Conservation (phyloP, 139 green algal genomes). For the Chlorella sp. region DNA sequence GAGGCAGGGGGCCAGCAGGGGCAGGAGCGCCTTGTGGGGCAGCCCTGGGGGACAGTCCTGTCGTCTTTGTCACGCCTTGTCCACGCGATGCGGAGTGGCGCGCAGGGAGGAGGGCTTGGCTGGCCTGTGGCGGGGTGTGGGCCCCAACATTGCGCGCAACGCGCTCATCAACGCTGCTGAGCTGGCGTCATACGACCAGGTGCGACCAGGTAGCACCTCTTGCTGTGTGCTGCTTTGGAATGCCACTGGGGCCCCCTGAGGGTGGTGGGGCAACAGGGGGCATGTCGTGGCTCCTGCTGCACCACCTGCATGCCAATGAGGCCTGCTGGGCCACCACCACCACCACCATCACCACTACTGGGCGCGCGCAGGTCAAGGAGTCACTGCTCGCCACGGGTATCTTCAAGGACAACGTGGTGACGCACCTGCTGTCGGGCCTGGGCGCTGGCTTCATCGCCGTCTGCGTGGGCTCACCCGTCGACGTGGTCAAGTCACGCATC, state of each 20-base stretch:
- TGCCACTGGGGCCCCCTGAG: no score
- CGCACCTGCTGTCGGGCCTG: slow-evolving; percentile 60
- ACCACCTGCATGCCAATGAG: no score
- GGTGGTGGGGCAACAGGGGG: no score
- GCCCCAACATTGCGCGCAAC: slow-evolving; percentile 94
- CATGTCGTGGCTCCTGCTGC: no score
- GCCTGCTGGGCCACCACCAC: no score
- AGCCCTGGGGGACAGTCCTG: neutral
- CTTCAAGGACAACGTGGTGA: slow-evolving; percentile 69
- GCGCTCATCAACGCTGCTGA: slow-evolving; percentile 97
- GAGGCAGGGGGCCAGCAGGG: no score
- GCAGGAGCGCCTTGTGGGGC: no score
- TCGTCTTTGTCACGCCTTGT: neutral
- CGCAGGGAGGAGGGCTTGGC: slow-evolving; percentile 79
- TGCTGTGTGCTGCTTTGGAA: no score
- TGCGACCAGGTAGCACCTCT: no score
- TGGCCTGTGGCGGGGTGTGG: slow-evolving; percentile 90
- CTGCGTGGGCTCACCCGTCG: slow-evolving; percentile 90
- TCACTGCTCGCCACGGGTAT: slow-evolving; percentile 44
- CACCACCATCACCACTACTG: no score
- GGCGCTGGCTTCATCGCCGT: slow-evolving; percentile 94
- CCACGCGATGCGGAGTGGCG: no score
- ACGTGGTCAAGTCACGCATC: slow-evolving; percentile 95
- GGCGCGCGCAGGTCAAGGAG: slow-evolving; percentile 85
- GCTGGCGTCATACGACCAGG: slow-evolving; percentile 93